Evolutionary conservation across 1,284 basidiomycete species (phyloP).

Genomic region (Thecaphora thlaspeos): DNA sequence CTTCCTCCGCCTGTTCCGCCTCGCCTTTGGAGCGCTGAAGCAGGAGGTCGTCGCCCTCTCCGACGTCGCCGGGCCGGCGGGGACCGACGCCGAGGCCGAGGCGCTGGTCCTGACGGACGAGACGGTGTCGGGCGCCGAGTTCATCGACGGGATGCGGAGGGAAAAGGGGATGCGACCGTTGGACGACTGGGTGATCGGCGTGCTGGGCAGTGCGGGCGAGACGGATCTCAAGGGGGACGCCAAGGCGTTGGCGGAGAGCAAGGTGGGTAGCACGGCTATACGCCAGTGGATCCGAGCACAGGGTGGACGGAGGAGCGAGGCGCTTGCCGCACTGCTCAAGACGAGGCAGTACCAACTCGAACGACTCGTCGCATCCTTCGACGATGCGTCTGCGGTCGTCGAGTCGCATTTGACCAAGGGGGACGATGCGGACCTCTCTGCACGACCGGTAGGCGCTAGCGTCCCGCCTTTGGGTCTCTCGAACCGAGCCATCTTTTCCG

Average conservation of each 20-base stretch:
- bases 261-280: slow-evolving; percentile 55
- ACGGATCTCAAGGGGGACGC: slow-evolving; percentile 46
- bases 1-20: slow-evolving; percentile 39
- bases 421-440: slow-evolving; percentile 7
- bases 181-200: slow-evolving; percentile 43
- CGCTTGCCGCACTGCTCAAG: slow-evolving; percentile 8
- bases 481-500: slow-evolving; percentile 48
- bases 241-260: slow-evolving; percentile 41
- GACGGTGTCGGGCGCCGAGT: slow-evolving; percentile 45
- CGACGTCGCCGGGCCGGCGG: slow-evolving; percentile 54
- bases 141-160: slow-evolving; percentile 36
- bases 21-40: slow-evolving; percentile 17
- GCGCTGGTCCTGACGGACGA: slow-evolving; percentile 54
- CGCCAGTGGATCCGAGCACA: slow-evolving; percentile 40
- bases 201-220: slow-evolving; percentile 44
- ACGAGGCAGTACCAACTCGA: background rate
- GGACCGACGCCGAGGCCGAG: slow-evolving; percentile 39
- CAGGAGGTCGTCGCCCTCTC: slow-evolving; percentile 42
- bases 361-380: background rate
- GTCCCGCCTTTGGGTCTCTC: slow-evolving; percentile 54
- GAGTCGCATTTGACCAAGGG: background rate
- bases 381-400: too few species aligned
- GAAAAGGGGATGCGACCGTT: slow-evolving; percentile 36
- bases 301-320: slow-evolving; percentile 18
- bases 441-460: slow-evolving; percentile 39